Evolutionary conservation across 1,139 yeast genomes (phyloP).

Genomic region (Protomyces inouyei): DNA sequence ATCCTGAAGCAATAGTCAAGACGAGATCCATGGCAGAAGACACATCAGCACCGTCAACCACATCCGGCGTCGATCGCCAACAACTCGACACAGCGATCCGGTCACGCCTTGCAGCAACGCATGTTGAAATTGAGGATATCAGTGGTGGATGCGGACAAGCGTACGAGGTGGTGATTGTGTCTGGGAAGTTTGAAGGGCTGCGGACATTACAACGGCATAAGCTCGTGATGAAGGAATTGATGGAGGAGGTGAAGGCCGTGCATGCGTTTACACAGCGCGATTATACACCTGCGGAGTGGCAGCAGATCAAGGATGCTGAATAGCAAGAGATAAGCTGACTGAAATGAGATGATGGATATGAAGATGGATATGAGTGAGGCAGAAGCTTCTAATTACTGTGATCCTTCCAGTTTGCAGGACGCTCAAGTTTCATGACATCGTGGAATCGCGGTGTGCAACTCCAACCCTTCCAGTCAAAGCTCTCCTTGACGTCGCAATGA

Average conservation of each 20-base stretch:
- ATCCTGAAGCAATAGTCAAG: too few relatives aligned
- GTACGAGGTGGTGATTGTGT: conserved; percentile 73
- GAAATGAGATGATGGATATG: not conserved
- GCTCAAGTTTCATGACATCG: conserved; percentile 16
- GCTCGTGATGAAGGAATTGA: conserved; percentile 70
- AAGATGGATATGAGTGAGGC: not conserved
- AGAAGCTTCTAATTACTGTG: not conserved
- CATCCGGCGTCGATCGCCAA: conserved; percentile 14
- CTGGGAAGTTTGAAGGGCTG: conserved; percentile 69
- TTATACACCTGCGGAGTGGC: conserved; percentile 39
- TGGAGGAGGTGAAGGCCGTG: conserved; percentile 74
- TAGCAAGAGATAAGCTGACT: not conserved
- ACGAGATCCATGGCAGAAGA: not conserved
- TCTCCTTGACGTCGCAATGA: conserved; percentile 65
- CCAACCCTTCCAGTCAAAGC: conserved; percentile 82
- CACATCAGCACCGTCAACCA: not conserved
- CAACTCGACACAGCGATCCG: conserved; percentile 25
- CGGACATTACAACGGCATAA: conserved; percentile 83
- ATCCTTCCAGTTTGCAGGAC: conserved; percentile 24
- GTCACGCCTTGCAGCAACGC: conserved; percentile 15
- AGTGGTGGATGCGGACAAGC: conserved; percentile 83
- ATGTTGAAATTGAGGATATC: conserved; percentile 27
- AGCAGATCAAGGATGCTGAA: conserved; percentile 27
- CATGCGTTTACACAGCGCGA: conserved; percentile 88
- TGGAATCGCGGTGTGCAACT: conserved; percentile 40